Percentiles rank a stretch among this genome's conserved stretches.
phyloP scores from a whole-genome alignment of 2,329 filamentous ascomycete species.

The Leptodontidium sp. region DNA sequence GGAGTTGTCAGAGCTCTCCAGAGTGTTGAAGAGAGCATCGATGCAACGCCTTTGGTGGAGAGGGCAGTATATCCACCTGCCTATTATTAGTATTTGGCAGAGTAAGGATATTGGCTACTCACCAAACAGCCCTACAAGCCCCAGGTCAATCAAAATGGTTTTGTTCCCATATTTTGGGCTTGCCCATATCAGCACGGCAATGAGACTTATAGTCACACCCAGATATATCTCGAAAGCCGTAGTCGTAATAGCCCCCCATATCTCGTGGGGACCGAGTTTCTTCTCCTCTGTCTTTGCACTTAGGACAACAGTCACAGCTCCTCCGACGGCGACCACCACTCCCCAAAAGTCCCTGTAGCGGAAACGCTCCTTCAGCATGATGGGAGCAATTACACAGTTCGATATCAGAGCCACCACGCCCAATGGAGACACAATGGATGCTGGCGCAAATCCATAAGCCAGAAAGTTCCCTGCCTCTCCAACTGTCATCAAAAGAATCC shows the following conservation, averaged over 20 bases:
- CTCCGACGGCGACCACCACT: constrained; percentile 84
- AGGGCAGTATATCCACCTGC: constrained; percentile 93
- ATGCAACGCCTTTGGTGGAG: constrained; percentile 95
- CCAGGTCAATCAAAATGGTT: constrained; percentile 90
- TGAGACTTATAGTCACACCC: constrained; percentile 76
- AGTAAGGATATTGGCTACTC: constrained; percentile 47
- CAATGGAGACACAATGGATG: constrained; percentile 94
- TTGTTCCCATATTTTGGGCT: constrained; percentile 85
- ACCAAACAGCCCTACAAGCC: constrained; percentile 93
- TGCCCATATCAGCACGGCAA: constrained; percentile 79
- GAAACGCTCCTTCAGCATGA: constrained; percentile 92
- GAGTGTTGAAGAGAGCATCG: constrained; percentile 89
- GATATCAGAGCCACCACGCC: constrained; percentile 97
- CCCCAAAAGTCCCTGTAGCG: constrained; percentile 86
- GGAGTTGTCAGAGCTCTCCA: constrained; percentile 91
- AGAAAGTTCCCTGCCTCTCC: constrained; percentile 97
- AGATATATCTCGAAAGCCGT: constrained; percentile 93
- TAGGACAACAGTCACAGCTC: constrained; percentile 90
- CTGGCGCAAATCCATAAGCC: constrained; percentile 96
- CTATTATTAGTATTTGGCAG: constrained; percentile 28
- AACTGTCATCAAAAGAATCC: constrained; percentile 89
- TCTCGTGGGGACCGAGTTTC: constrained; percentile 88
- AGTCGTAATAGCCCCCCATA: constrained; percentile 87
- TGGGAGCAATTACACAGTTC: constrained; percentile 95
- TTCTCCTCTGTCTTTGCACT: constrained; percentile 90